Evolutionary conservation across 2,329 filamentous ascomycete species (phyloP).

Genomic region (Penicillium occitanis): DNA sequence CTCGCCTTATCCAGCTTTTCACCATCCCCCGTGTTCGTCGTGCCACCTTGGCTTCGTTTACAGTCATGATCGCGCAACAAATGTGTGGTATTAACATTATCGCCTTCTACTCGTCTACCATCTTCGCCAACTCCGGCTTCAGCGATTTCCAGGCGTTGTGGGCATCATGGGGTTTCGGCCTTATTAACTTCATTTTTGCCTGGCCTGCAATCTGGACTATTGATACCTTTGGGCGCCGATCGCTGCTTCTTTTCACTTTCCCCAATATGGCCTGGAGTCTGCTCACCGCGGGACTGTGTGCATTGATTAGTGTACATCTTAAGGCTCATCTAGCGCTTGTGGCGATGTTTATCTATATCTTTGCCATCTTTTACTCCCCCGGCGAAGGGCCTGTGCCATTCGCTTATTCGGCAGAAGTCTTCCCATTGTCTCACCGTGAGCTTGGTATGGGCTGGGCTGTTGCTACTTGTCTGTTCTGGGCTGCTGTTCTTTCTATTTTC

Average conservation of each 20-base stretch:
- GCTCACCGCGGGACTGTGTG: conserved; percentile 59
- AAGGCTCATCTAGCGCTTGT: conserved; percentile 52
- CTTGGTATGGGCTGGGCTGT: conserved; percentile 47
- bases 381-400: conserved; percentile 59
- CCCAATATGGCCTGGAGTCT: conserved; percentile 67
- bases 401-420: conserved; percentile 56
- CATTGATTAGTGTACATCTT: conserved; percentile 31
- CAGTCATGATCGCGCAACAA: conserved; percentile 77
- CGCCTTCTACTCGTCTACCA: conserved; percentile 70
- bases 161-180: conserved; percentile 64
- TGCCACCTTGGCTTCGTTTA: conserved; percentile 73
- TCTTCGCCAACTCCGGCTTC: conserved; percentile 57
- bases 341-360: conserved; percentile 64
- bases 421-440: conserved; percentile 55
- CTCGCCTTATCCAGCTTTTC: conserved; percentile 57
- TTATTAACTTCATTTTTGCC: conserved; percentile 65
- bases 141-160: conserved; percentile 57
- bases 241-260: conserved; percentile 66
- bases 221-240: conserved; percentile 63
- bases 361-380: conserved; percentile 64
- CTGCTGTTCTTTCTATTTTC: conserved; percentile 50
- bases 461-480: conserved; percentile 50
- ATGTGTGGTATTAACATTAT: conserved; percentile 74
- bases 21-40: conserved; percentile 51
- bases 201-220: conserved; percentile 66